Evolutionary conservation across 164 flowering plant species (phyloP), one percentile per base, ranked within the genome.

Genomic region (Annona cherimola): DNA sequence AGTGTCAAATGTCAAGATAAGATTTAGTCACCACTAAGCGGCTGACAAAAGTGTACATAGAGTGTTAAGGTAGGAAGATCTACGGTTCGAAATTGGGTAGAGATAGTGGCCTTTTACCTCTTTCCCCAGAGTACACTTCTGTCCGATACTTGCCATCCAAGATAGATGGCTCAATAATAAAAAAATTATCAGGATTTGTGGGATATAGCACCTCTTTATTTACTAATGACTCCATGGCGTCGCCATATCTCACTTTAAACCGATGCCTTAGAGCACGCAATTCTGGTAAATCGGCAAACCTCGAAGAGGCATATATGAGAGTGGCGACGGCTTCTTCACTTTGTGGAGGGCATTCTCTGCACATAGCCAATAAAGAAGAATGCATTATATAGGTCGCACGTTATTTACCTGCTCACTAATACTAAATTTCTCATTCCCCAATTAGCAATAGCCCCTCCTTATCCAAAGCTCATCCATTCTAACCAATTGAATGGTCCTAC

Each of bases 211-310:
- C 99, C 95, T 86, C 84, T 72, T 84, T 81, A 78, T 87, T 88
- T 5, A 79, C 89, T 78, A 68, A 87, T 40, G 69, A 60, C 44
- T 87, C 93, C 77, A 90, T 50, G 54, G 81, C 74, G 78, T 77
- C 81, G 57, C 88, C 99, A 74, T 88, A 91, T 86, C 76, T 86
- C 79, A 88, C 95, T 41, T 87, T 82, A 78, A 96, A 89, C 50
- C 83, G 46, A 42, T 85, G 77, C 79, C 99, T 87, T 5, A 96
- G 89, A 35, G 85, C 92, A 61, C 96, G 92, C 65, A 96, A 76
- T 72, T 93, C 97, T n/a, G 96, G 98, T 66, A 95, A 80, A 79
- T 92, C 98, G 41, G 98, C 88, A 79, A 87, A 89, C 76, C 98
- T 84, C 20, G 99, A 90, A 1, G 99, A 98, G 63, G 99, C 99